Conservation (phyloP, 495 filamentous ascomycete genomes). For the Melanomma pulvis-pyrius region DNA sequence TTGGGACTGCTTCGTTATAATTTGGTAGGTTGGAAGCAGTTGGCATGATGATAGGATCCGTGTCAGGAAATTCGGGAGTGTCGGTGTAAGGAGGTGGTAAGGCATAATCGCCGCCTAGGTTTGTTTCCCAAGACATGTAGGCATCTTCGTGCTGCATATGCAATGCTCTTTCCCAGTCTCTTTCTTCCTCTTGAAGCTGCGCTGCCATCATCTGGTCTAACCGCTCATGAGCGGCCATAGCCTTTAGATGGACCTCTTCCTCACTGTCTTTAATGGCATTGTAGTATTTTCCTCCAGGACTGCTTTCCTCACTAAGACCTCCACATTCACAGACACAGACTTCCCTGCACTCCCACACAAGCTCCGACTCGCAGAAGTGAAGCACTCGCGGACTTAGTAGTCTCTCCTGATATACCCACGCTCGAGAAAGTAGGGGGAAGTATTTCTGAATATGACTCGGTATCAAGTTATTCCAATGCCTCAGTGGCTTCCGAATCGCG, state of each 20-base stretch:
- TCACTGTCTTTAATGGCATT: neutral
- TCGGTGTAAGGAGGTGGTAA: too few relatives aligned
- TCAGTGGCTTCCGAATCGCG: neutral
- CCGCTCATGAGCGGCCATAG: neutral
- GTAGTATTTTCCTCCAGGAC: neutral
- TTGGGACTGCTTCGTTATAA: neutral
- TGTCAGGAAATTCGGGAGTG: too few relatives aligned
- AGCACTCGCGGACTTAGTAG: conserved; percentile 5
- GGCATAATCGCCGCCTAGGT: too few relatives aligned
- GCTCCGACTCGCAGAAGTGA: conserved; percentile 7
- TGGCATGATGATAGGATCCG: too few relatives aligned
- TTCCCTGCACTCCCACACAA: conserved; percentile 12
- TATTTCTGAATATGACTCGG: neutral
- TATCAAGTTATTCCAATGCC: conserved; percentile 7
- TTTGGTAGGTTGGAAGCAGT: too few relatives aligned
- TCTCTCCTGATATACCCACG: conserved; percentile 13
- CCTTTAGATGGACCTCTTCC: neutral
- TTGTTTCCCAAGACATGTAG: too few relatives aligned
- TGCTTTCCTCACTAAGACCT: neutral
- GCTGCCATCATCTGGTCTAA: neutral
- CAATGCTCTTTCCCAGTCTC: neutral
- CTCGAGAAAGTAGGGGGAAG: conserved; percentile 10
- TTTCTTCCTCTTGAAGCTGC: conserved; percentile 4
- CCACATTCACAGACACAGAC: conserved; percentile 11
- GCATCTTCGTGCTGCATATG: neutral